phyloP scores from a whole-genome alignment of 2,329 filamentous ascomycete species.

The Paraphaeosphaeria sporulosa region DNA sequence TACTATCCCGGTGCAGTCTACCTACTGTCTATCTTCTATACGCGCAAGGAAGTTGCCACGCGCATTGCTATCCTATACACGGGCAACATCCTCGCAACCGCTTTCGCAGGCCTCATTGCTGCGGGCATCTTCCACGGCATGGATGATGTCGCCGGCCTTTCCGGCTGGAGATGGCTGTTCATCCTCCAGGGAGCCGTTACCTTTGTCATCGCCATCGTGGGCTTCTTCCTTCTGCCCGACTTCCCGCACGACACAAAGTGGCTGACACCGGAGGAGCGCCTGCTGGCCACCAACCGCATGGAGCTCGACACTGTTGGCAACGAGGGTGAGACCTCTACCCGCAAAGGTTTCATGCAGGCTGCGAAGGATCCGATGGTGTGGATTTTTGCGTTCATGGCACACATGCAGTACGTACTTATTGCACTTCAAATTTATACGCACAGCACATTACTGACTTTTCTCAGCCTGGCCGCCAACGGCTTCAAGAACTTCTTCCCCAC shows the following conservation, averaged over 20 bases:
- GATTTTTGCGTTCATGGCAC: no score
- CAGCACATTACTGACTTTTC: no score
- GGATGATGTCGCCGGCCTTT: conserved; percentile 20
- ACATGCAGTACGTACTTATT: conserved; percentile 44
- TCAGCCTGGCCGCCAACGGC: no score
- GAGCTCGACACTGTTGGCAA: no score
- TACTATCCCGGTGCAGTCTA: background rate
- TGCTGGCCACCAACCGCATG: conserved; percentile 44
- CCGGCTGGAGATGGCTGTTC: conserved; percentile 41
- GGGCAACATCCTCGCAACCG: conserved; percentile 57
- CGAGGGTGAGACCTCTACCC: no score
- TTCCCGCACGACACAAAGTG: conserved; percentile 48
- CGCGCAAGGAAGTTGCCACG: background rate
- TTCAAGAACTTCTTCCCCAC: conserved; percentile 47
- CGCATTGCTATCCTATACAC: conserved; percentile 54
- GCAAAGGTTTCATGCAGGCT: no score
- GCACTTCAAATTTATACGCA: conserved; percentile 6
- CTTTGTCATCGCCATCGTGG: conserved; percentile 5
- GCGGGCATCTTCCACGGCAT: conserved; percentile 31
- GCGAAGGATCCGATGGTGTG: no score
- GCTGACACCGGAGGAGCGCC: conserved; percentile 38
- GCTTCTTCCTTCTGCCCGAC: conserved; percentile 44
- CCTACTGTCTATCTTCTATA: background rate
- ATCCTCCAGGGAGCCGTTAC: conserved; percentile 36
- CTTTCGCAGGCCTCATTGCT: conserved; percentile 52